Base-by-base conservation (phyloP, 306 rosid species). In the Prunus davidiana region DNA sequence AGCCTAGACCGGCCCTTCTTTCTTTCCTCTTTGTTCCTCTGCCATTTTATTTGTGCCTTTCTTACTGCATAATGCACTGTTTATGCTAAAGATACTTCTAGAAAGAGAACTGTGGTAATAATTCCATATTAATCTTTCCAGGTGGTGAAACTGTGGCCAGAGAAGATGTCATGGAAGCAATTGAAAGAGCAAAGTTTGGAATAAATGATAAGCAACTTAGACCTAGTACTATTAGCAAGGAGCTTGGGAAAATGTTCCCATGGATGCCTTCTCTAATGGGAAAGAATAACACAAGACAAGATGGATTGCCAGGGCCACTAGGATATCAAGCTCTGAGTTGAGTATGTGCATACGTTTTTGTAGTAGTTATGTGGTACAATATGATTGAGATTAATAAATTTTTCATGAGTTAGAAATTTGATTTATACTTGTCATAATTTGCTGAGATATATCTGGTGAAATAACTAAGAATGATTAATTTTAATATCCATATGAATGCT, bases 111-210 rank as follows among this genome's bases (percentile, higher is more conserved):
- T 51, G 16, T 3, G 28, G 45, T 62, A 71, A 28, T 14, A 1
- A 63, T 43, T 49, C 38, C 38, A 51, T 45, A 24, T 79, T 8
- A 50, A 56, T 46, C 61, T 76, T 27, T 76, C 73, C 86, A 93
- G 98, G 96, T 64, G 86, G 90, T 81, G 93, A 94, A 79, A 84
- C 64, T 47, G 94, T 94, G 71, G 85, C 83, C 66, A 90, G 97
- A 81, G 98, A 89, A 80, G 97, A 92, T 75, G 81, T 92, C 81
- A 90, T 92, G 96, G 96, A 89, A 86, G 98, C 98, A 12, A 85
- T 92, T 61, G 97, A 92, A 83, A 92, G 98, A 85, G 97, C 98
- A 43, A 92, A 90, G 80, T 94, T 86, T 72, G 97, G 96, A 45
- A 92, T 94, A 73, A 90, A 82, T 79, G 89, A 83, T 80, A 92